Evolutionary conservation across 495 filamentous ascomycete genomes (phyloP), one percentile per base, ranked within the genome.

Genomic region (Penicillium odoratum): DNA sequence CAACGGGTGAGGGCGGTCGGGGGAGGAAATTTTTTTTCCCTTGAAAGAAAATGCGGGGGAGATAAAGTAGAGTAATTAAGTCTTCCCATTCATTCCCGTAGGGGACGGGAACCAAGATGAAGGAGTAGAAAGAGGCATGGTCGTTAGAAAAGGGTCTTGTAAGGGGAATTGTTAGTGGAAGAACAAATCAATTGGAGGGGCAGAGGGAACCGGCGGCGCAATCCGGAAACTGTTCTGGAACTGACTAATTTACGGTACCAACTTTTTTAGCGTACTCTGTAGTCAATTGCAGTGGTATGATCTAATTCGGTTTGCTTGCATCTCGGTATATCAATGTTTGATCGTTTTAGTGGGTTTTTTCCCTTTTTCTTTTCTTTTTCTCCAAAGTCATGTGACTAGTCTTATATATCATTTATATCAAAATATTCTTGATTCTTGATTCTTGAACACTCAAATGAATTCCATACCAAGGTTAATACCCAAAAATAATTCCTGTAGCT

Each of bases 51-150:
- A 45, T 50, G 55, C 53, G 50, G 48, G 51, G 50, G 52, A 57
- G 48, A 34, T 30, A 54, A 53, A 61, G 53, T n/a, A 38, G 30
- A 48, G 46, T 60, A 45, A 53, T 68, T 66, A 76, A 65, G 73
- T 78, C 60, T 75, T 66, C 70, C 73, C 74, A 67, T 73, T 77
- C 67, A 79, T 68, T 70, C 73, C 76, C 73, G 69, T 61, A 48
- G 53, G 58, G 65, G 73, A 73, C 69, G 74, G 73, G 70, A 69
- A 66, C 63, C 63, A 66, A 56, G 60, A 67, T 57, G 61, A 64
- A 60, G 63, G 66, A 63, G 64, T 69, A 60, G 45, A 67, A 73
- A 65, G 48, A 72, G 70, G 69, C 74, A 79, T 78, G 66, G 55
- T 76, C 67, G 61, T 58, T 42, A 53, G 53, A 54, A 55, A 61